These are phyloP conservation scores for Microcera coccophila DNA, from an alignment of 2,329 filamentous ascomycete genomes.

Conservation along the genomic window DNA sequence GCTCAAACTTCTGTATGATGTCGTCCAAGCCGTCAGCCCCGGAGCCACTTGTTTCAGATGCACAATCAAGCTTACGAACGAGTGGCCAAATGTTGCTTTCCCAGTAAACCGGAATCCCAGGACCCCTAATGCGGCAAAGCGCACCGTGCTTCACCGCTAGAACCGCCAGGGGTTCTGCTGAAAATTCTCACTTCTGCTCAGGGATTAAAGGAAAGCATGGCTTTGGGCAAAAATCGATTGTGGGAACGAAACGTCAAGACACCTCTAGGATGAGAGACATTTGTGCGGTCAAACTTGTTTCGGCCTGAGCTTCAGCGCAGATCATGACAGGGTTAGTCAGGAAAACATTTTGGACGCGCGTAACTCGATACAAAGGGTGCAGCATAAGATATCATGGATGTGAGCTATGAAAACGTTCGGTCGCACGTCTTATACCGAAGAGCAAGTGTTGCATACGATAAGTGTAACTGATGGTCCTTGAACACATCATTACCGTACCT, in stretches of 20 bases:
- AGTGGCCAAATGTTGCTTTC: conserved; percentile 17
- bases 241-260: conserved; percentile 8
- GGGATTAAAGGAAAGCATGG: conserved; percentile 4
- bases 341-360: conserved; percentile 15
- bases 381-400: conserved; percentile 21
- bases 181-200: conserved; percentile 5
- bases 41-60: conserved; percentile 28
- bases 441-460: too few relatives aligned
- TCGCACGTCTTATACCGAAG: conserved; percentile 18
- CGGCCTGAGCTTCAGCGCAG: neutral
- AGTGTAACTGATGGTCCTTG: neutral
- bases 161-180: conserved; percentile 5
- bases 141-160: conserved; percentile 20
- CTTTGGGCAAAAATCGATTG: conserved; percentile 5
- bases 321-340: too few relatives aligned
- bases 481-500: conserved; percentile 11
- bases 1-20: too few relatives aligned
- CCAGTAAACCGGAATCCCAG: conserved; percentile 12
- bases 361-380: conserved; percentile 21
- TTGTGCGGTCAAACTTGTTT: neutral
- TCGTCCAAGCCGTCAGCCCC: conserved; percentile 15
- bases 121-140: conserved; percentile 16
- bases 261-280: neutral
- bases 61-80: conserved; percentile 10
- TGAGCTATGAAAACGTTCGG: conserved; percentile 14